Percentiles rank a stretch among this genome's conserved stretches.
Evolutionary conservation across 2,329 filamentous ascomycete genomes (phyloP).

Genomic region (Zopfia rhizophila): DNA sequence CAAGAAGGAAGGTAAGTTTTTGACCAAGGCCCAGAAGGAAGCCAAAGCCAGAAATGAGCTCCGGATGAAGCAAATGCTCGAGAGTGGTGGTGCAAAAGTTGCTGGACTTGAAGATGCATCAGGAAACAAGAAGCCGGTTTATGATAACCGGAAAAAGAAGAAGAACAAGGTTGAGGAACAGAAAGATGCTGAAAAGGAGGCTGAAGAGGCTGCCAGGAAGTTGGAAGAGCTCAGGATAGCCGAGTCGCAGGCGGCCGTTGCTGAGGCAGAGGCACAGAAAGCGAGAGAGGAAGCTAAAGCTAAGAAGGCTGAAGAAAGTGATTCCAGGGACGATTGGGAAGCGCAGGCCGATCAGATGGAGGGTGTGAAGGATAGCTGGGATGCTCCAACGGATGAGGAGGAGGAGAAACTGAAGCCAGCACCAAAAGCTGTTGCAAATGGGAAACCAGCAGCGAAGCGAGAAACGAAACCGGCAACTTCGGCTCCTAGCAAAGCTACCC

Average conservation of each 20-base stretch:
- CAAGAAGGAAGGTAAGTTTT: slow-evolving; percentile 87
- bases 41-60: slow-evolving; percentile 81
- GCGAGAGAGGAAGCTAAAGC: slow-evolving; percentile 65
- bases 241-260: slow-evolving; percentile 78
- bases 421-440: slow-evolving; percentile 36
- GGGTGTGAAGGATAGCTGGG: slow-evolving; percentile 94
- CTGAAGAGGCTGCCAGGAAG: slow-evolving; percentile 67
- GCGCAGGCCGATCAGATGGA: slow-evolving; percentile 77
- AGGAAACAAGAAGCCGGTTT: slow-evolving; percentile 79
- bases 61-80: slow-evolving; percentile 87
- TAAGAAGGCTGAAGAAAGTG: slow-evolving; percentile 70
- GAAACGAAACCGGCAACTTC: slow-evolving; percentile 44
- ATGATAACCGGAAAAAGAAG: slow-evolving; percentile 82
- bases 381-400: slow-evolving; percentile 83
- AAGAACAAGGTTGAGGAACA: slow-evolving; percentile 69
- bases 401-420: slow-evolving; percentile 52
- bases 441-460: slow-evolving; percentile 41
- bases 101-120: slow-evolving; percentile 68
- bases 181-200: slow-evolving; percentile 55
- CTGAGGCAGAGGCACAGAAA: slow-evolving; percentile 78
- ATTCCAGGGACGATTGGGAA: slow-evolving; percentile 86
- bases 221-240: slow-evolving; percentile 62
- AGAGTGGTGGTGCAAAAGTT: slow-evolving; percentile 74
- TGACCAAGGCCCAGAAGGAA: slow-evolving; percentile 87
- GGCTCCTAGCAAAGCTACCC: slow-evolving; percentile 23